Conservation (phyloP, 192 early-diverging fungal species). For the Rhizophagus clarus region DNA sequence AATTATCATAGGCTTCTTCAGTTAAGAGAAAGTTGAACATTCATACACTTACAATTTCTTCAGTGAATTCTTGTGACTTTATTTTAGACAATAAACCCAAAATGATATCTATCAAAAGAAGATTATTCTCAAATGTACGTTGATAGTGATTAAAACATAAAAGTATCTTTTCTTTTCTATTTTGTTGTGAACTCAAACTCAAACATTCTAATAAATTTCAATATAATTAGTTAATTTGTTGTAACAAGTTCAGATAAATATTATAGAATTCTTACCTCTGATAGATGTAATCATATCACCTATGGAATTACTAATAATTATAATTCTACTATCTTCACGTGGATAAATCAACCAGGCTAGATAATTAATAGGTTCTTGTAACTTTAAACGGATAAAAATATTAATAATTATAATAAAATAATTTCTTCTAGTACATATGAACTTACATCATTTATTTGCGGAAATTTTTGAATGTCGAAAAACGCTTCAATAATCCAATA, state of each 20-base stretch:
- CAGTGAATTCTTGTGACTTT: slow-evolving; percentile 1
- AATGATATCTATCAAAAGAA: background rate
- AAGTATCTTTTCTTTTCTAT: slow-evolving; percentile 1
- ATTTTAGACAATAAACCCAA: slow-evolving; percentile 20
- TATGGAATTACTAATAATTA: slow-evolving; percentile 10
- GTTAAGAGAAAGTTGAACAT: background rate
- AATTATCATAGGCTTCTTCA: background rate
- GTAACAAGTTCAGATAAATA: background rate
- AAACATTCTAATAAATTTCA: background rate
- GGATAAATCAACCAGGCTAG: slow-evolving; percentile 25
- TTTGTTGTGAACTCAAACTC: background rate
- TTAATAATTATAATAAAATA: background rate
- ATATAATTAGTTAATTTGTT: background rate
- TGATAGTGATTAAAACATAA: background rate
- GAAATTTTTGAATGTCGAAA: slow-evolving; percentile 14
- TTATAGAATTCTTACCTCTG: background rate
- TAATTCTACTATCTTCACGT: background rate
- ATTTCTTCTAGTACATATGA: background rate
- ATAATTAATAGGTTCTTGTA: slow-evolving; percentile 19
- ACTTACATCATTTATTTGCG: slow-evolving; percentile 19
- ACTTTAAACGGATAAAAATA: slow-evolving; percentile 6
- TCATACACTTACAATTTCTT: slow-evolving; percentile 10
- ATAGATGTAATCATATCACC: slow-evolving; percentile 21
- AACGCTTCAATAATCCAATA: slow-evolving; percentile 30
- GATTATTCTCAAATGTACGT: slow-evolving; percentile 9